Conservation (phyloP, 169 alveolate species). For the Cryptosporidium viatorum region DNA sequence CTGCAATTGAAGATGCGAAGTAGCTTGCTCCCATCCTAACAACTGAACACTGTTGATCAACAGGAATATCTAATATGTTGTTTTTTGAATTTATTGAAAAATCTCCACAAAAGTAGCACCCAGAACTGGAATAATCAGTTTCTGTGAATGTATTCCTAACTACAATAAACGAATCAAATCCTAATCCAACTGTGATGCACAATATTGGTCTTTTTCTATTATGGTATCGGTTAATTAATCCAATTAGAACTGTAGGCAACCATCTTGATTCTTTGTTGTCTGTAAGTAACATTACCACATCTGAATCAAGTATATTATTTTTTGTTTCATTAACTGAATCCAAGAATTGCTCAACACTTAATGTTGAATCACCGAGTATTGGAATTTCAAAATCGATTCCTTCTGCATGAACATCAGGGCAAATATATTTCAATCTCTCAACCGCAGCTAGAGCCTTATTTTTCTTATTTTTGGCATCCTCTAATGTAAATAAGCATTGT, state of each 20-base stretch:
- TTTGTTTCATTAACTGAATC: constrained; percentile 1
- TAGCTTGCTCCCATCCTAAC: constrained; percentile 90
- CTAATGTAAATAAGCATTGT: constrained; percentile 87
- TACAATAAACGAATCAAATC: constrained; percentile 90
- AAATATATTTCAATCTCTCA: constrained; percentile 84
- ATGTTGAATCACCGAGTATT: constrained; percentile 90
- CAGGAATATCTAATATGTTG: constrained; percentile 87
- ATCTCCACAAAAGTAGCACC: constrained; percentile 93
- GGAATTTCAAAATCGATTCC: constrained; percentile 87
- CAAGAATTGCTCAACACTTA: constrained; percentile 78
- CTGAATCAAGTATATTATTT: constrained; percentile 51
- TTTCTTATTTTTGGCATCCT: constrained; percentile 83
- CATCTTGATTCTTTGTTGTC: constrained; percentile 92
- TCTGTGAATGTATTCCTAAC: constrained; percentile 86
- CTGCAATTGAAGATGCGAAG: constrained; percentile 87
- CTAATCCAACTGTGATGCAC: constrained; percentile 90
- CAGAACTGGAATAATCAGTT: constrained; percentile 75
- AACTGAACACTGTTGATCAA: constrained; percentile 92
- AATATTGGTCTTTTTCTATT: constrained; percentile 76
- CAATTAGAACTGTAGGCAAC: constrained; percentile 88
- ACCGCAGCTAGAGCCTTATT: constrained; percentile 88
- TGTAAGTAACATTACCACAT: constrained; percentile 86
- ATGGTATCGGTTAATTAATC: constrained; percentile 75
- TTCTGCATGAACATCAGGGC: constrained; percentile 85
- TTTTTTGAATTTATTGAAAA: constrained; percentile 86